Percentiles rank a stretch among this genome's conserved stretches.
Conservation (phyloP, 225 moss, liverwort and hornwort genomes). For the Lunularia cruciata region DNA sequence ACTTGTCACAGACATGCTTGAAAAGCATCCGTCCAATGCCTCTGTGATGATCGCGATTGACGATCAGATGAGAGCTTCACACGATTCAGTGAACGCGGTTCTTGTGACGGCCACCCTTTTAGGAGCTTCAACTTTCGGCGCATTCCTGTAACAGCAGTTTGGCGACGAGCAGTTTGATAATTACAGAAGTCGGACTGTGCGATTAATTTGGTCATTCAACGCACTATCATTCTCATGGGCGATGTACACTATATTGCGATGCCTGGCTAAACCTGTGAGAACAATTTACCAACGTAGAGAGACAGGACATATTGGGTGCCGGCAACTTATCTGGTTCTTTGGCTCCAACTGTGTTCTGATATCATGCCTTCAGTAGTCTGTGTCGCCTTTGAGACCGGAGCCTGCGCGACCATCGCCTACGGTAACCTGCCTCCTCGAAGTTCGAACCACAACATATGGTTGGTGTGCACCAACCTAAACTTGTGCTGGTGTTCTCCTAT, state of each 20-base stretch:
- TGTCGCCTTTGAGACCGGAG: conserved; percentile 12
- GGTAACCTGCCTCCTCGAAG: conserved; percentile 13
- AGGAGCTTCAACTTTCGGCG: conserved; percentile 15
- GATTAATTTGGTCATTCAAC: conserved; percentile 21
- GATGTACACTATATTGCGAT: conserved; percentile 16
- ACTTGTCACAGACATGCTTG: too few species aligned
- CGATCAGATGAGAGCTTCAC: not conserved
- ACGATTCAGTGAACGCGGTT: conserved; percentile 15
- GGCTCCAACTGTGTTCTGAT: not conserved
- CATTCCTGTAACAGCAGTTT: conserved; percentile 16
- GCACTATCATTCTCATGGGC: conserved; percentile 23
- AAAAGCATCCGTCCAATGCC: not conserved
- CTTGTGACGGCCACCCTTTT: conserved; percentile 18
- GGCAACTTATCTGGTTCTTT: not conserved
- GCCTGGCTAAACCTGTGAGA: too few species aligned
- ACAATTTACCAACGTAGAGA: too few species aligned
- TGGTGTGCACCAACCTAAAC: not conserved
- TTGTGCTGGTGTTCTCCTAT: not conserved
- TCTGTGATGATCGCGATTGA: not conserved
- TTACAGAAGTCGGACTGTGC: not conserved
- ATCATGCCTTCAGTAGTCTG: conserved; percentile 11
- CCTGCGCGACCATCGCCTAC: conserved; percentile 11
- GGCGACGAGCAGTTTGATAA: not conserved
- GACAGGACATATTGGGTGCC: too few species aligned
- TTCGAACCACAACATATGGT: not conserved